Evolutionary conservation across 768 basidiomycete genomes (phyloP), one percentile per base, ranked within the genome.

Genomic region (Mycena capillaripes): DNA sequence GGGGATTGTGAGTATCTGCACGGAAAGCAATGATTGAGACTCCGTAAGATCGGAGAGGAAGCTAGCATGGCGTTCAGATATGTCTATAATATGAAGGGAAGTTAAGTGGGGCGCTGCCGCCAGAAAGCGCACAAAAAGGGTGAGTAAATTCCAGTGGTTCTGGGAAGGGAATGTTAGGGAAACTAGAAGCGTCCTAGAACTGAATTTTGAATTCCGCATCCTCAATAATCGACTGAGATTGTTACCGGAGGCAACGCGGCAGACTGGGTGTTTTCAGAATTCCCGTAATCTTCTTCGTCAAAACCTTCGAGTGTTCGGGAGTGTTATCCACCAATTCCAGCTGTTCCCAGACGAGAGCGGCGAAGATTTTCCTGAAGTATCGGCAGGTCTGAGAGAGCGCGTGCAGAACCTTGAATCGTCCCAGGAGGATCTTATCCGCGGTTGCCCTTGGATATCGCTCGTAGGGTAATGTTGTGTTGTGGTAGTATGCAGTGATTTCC

Each of bases 351-450:
- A 29, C 62, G 4, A 71, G 70, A 55, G 21, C 9, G 19, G 42
- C n/a, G 19, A 66, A 71, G 1, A 71, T 16, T 12, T 30, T 40
- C 16, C 70, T 29, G 50, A 71, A 57, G 2, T 19, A 12, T 5
- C 57, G 27, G 70, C 70, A 71, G 9, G 63, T 66, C 19, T 60
- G 70, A 42, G 70, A 71, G 36, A 71, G 70, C 3, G 70, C 44
- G 14, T 46, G 69, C 12, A 70, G 60, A 34, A 60, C 27, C 0
- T 60, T 29, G 36, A 42, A 59, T 30, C 70, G 70, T 2, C 70
- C 70, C 11, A 34, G 34, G n/a, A 71, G 70, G 1, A 59, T 34
- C 11, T 50, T 38, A 3, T 55, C 67, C 25, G 56, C 7, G 1
- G 44, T 21, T 44, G 42, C 25, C 42, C 17, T 23, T 14, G 34